A percentile compares a stretch with the other conserved stretches of the same genome.
These are phyloP conservation scores for Saccharomycopsis fibuligera DNA, from an alignment of 805 yeast species.

Conservation along the genomic window DNA sequence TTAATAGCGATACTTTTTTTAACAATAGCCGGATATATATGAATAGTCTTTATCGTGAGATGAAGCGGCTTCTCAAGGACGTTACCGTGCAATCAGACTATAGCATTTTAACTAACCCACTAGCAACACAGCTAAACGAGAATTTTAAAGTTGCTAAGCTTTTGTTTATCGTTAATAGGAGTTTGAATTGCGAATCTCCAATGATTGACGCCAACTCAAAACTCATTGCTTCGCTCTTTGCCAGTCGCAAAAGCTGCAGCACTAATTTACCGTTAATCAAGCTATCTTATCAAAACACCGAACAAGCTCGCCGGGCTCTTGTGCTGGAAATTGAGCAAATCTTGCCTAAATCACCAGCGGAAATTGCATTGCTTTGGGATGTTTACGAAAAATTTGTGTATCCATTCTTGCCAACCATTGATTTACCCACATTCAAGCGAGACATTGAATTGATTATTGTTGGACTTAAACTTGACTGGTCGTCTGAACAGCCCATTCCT, in stretches of 20 bases:
- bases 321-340: constrained; percentile 1
- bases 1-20: background rate
- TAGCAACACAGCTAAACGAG: constrained; percentile 12
- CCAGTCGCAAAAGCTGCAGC: background rate
- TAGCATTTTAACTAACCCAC: background rate
- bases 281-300: background rate
- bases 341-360: constrained; percentile 1
- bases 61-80: constrained; percentile 8
- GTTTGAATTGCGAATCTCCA: constrained; percentile 1
- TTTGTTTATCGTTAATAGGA: background rate
- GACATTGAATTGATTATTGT: constrained; percentile 14
- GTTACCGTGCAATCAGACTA: background rate
- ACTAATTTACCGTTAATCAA: background rate
- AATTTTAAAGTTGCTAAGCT: constrained; percentile 8
- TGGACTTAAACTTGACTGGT: constrained; percentile 8
- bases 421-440: constrained; percentile 5
- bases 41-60: constrained; percentile 4
- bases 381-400: constrained; percentile 11
- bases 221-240: background rate
- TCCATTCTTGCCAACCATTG: constrained; percentile 14
- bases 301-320: background rate
- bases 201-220: background rate
- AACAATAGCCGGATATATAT: background rate
- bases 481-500: too few species aligned
- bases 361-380: constrained; percentile 6